Conservation (phyloP, 345 rosid species). For the Salix suchowensis region DNA sequence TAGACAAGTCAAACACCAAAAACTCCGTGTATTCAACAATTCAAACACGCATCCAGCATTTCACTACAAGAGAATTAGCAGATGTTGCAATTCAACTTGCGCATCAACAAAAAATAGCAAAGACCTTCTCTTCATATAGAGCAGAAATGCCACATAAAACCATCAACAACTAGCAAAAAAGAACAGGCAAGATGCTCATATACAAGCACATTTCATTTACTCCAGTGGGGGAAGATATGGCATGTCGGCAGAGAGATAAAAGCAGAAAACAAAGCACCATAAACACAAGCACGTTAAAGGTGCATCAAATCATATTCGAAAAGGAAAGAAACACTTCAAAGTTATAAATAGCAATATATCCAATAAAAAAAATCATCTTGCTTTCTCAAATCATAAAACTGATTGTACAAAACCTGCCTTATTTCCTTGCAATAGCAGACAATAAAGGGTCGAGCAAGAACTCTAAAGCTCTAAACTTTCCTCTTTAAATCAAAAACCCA, state of each 20-base stretch:
- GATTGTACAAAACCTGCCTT: not conserved
- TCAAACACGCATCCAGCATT: not conserved
- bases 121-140: slow-evolving; percentile 4
- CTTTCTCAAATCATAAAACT: not conserved
- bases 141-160: slow-evolving; percentile 6
- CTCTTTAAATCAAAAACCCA: slow-evolving; percentile 5
- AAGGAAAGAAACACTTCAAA: not conserved
- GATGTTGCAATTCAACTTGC: not conserved
- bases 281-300: not conserved
- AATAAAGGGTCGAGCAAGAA: slow-evolving; percentile 14
- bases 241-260: not conserved
- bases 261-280: not conserved
- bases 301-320: not conserved
- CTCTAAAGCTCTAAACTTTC: not conserved
- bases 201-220: no score
- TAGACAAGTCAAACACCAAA: not conserved
- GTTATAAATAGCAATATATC: not conserved
- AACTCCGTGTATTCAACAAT: not conserved
- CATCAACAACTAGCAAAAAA: not conserved
- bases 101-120: not conserved
- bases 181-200: not conserved
- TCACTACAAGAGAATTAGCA: not conserved
- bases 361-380: not conserved
- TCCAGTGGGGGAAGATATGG: slow-evolving; percentile 2
- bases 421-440: not conserved